Conservation (phyloP, 768 basidiomycete genomes). For the Termitomyces titanicus region DNA sequence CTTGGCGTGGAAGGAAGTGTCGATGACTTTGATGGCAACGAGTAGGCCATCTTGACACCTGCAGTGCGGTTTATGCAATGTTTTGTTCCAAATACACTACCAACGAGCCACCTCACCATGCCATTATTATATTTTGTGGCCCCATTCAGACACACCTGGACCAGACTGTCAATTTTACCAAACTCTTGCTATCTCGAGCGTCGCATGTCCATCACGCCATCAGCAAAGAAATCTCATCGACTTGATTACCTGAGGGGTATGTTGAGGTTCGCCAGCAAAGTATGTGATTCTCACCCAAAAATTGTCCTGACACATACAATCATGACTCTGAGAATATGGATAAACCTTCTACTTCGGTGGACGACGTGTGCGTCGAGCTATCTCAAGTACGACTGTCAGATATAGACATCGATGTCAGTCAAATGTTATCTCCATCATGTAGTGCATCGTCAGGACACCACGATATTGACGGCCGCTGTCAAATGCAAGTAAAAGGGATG, state of each 20-base stretch:
- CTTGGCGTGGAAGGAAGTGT: slow-evolving; percentile 16
- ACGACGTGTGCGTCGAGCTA: no score
- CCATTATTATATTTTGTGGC: not conserved
- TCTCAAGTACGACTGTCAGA: not conserved
- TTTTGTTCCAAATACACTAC: not conserved
- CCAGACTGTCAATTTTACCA: not conserved
- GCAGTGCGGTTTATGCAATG: not conserved
- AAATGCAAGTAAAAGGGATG: not conserved
- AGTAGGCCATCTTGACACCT: slow-evolving; percentile 10
- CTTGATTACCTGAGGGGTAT: not conserved
- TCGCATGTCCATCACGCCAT: not conserved
- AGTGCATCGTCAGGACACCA: not conserved
- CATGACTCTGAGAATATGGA: no score
- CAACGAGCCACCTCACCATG: not conserved
- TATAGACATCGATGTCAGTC: not conserved
- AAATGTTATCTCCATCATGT: not conserved
- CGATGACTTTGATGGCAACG: slow-evolving; percentile 17
- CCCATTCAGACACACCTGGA: not conserved
- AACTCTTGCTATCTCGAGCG: not conserved
- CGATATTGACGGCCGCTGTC: not conserved
- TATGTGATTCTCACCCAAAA: not conserved
- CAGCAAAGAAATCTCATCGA: not conserved
- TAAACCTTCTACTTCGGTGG: no score
- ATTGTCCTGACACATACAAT: not conserved
- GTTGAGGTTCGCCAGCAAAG: not conserved